These are phyloP conservation scores for Citrus trifoliata DNA, from an alignment of 345 rosid species.

Conservation along the genomic window DNA sequence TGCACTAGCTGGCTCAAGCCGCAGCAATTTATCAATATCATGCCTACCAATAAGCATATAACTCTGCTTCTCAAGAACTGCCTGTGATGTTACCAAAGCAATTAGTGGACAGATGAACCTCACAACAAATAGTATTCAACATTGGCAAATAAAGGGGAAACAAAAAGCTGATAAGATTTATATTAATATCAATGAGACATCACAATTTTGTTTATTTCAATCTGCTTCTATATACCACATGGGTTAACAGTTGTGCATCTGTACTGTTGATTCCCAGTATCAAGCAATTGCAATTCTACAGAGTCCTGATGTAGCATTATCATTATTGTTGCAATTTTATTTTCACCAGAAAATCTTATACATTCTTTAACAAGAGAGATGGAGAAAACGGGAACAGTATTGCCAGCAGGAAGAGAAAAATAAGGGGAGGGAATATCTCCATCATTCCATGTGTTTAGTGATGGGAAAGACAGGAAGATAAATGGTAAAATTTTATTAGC, in stretches of 20 bases:
- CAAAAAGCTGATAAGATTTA: background rate
- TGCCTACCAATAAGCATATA: slow-evolving; percentile 98
- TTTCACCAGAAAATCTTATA: background rate
- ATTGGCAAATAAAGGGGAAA: background rate
- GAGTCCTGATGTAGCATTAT: background rate
- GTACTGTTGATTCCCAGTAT: background rate
- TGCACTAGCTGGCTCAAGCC: slow-evolving; percentile 70
- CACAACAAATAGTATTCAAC: slow-evolving; percentile 1
- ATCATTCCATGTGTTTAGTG: background rate
- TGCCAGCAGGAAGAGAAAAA: background rate
- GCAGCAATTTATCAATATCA: slow-evolving; percentile 96
- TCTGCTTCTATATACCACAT: background rate
- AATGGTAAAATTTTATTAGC: background rate
- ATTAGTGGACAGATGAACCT: slow-evolving; percentile 15
- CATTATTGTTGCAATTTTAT: background rate
- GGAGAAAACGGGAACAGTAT: background rate
- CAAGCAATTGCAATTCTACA: background rate
- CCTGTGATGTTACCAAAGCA: slow-evolving; percentile 53
- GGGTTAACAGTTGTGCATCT: background rate
- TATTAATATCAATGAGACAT: background rate
- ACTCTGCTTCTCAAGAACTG: slow-evolving; percentile 98
- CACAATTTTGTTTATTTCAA: background rate
- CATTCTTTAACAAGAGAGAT: background rate
- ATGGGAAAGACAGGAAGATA: background rate
- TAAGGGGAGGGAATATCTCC: background rate